Evolutionary conservation across 306 rosid genomes (phyloP).

Genomic region (Erythrophleum fordii): DNA sequence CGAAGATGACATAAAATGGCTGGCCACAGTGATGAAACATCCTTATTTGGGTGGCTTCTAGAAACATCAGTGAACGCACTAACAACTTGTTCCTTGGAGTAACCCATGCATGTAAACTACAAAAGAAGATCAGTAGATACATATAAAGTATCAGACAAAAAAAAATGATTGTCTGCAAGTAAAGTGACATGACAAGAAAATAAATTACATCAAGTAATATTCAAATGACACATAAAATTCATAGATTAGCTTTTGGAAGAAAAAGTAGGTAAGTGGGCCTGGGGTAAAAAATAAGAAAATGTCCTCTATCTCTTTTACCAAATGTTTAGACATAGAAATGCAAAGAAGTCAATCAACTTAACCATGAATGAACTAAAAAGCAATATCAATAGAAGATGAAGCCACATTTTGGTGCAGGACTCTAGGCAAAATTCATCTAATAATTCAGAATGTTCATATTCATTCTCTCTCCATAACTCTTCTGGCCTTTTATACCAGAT

Average conservation of each 20-base stretch:
- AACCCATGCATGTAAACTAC: constrained; percentile 83
- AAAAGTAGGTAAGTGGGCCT: not conserved
- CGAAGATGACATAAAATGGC: constrained; percentile 80
- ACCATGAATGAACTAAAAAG: not conserved
- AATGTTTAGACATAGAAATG: constrained; percentile 1
- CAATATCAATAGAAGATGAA: not conserved
- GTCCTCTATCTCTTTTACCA: not conserved
- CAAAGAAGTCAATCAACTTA: constrained; percentile 18
- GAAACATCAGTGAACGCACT: constrained; percentile 66
- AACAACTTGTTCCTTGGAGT: constrained; percentile 70
- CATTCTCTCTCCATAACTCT: too few relatives aligned
- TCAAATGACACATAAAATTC: constrained; percentile 13
- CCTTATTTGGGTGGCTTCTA: constrained; percentile 57
- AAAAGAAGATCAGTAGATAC: constrained; percentile 16
- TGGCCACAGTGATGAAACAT: constrained; percentile 74
- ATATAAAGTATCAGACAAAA: constrained; percentile 9
- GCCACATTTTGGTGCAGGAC: too few relatives aligned
- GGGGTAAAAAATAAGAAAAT: not conserved
- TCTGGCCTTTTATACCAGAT: too few relatives aligned
- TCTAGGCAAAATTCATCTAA: too few relatives aligned
- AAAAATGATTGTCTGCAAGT: not conserved
- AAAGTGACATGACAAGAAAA: constrained; percentile 16
- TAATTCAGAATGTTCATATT: too few relatives aligned
- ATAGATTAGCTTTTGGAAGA: constrained; percentile 23
- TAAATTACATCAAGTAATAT: constrained; percentile 26